phyloP scores from a whole-genome alignment of 305 asterid species.

The Nicotiana rustica region DNA sequence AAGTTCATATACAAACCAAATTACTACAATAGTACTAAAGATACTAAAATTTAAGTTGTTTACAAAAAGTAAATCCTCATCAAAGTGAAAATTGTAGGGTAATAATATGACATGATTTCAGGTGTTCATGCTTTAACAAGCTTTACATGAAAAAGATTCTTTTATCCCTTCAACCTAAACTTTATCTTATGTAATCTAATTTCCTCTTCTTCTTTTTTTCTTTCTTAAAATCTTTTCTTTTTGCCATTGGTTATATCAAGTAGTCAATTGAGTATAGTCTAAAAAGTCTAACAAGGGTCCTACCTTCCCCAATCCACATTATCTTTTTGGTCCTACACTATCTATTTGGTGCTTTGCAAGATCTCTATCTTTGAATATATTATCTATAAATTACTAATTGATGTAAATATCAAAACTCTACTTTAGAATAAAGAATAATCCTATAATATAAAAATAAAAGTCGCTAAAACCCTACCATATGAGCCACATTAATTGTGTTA shows the following conservation, averaged over 20 bases:
- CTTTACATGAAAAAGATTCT: neutral
- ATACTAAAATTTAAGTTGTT: no score
- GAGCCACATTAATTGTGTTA: slow-evolving; percentile 38
- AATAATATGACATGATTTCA: neutral
- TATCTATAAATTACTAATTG: neutral
- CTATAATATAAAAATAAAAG: slow-evolving; percentile 20
- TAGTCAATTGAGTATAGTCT: neutral
- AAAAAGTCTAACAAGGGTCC: slow-evolving; percentile 2
- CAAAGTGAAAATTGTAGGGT: neutral
- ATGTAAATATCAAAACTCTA: neutral
- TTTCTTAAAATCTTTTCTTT: neutral
- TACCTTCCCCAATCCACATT: slow-evolving; percentile 27
- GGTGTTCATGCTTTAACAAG: neutral
- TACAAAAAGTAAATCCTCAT: neutral
- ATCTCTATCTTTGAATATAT: slow-evolving; percentile 1
- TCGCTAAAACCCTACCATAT: slow-evolving; percentile 45
- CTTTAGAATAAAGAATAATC: neutral
- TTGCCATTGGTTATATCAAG: neutral
- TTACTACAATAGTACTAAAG: no score
- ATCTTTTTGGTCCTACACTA: slow-evolving; percentile 42
- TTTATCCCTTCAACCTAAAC: slow-evolving; percentile 12
- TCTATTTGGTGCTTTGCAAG: slow-evolving; percentile 40
- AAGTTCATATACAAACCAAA: no score
- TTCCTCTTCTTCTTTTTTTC: neutral
- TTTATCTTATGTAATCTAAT: slow-evolving; percentile 20